These are phyloP conservation scores for Eudorina sp. DNA, from an alignment of 139 green algal species.

Conservation along the genomic window DNA sequence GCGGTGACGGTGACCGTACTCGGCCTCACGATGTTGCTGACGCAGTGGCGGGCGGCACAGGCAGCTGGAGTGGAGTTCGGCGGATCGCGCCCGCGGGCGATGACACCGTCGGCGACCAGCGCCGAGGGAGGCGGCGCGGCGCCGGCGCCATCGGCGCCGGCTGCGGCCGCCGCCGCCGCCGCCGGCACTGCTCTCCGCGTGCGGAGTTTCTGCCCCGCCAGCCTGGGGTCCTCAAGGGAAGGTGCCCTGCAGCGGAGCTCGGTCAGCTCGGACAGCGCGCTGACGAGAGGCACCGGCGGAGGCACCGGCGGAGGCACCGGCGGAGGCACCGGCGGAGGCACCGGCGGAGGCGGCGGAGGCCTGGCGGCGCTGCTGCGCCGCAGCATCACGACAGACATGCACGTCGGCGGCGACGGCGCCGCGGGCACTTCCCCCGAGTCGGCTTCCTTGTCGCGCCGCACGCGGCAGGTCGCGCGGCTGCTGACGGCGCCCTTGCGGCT, in stretches of 20 bases:
- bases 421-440: background rate
- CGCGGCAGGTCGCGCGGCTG: background rate
- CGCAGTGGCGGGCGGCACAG: background rate
- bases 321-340: background rate
- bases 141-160: too few relatives aligned
- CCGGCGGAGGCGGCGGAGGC: background rate
- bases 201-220: too few relatives aligned
- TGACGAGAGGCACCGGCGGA: background rate
- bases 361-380: background rate
- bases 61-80: too few relatives aligned
- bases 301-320: background rate
- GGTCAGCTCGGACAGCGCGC: too few relatives aligned
- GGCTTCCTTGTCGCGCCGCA: too few relatives aligned
- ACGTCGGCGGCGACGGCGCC: background rate
- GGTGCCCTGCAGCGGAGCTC: too few relatives aligned
- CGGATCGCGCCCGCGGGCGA: too few relatives aligned
- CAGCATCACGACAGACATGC: background rate
- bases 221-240: too few relatives aligned
- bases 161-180: too few relatives aligned
- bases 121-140: too few relatives aligned
- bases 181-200: too few relatives aligned
- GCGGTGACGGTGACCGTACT: background rate
- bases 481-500: constrained; percentile 11
- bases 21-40: background rate
- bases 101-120: too few relatives aligned